Base-by-base conservation (phyloP, 257 asterid species). In the Mitragyna speciosa region DNA sequence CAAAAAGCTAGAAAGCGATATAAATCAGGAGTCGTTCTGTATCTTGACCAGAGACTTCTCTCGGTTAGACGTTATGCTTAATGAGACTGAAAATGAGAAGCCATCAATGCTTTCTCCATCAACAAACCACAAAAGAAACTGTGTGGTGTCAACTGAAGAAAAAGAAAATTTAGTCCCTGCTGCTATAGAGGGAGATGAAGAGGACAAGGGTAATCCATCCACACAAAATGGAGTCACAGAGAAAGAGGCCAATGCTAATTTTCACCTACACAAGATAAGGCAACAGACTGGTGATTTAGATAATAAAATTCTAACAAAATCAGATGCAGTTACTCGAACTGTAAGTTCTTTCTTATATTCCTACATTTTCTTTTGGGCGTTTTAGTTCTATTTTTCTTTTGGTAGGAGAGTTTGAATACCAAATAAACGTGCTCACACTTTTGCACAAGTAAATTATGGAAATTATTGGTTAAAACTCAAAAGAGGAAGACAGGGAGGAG, bases 161-260 rank as follows among this genome's bases (percentile, higher is more conserved):
- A 93, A 93, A 87, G 98, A 92, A 84, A 92, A 93, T 65, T 20
- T 81, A 73, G 82, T 72, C 76, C 90, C 93, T 75, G 83, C 77
- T 78, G 71, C 76, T 68, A 83, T 48, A 45, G 85, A 82, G 81
- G 82, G 68, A 83, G 85, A 79, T 36, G 75, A 82, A 58, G 88
- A 82, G 79, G 77, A 74, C 28, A 85, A 81, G 79, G 49, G 83
- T 28, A 48, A 49, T 81, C 72, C 79, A 63, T 72, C 80, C 83
- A 77, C 86, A 69, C 86, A 79, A 61, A 80, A 82, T 76, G 84
- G 69, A 75, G 77, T 22, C 70, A 84, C 72, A 14, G 87, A 74
- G 82, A 85, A 84, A 63, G 87, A 78, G 76, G 26, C 70, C 20
- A 51, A 83, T 70, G 72, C 49, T 75, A 67, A 71, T 61, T 82